phyloP scores from a whole-genome alignment of 2,329 filamentous ascomycete genomes.

The Ustulina deusta region DNA sequence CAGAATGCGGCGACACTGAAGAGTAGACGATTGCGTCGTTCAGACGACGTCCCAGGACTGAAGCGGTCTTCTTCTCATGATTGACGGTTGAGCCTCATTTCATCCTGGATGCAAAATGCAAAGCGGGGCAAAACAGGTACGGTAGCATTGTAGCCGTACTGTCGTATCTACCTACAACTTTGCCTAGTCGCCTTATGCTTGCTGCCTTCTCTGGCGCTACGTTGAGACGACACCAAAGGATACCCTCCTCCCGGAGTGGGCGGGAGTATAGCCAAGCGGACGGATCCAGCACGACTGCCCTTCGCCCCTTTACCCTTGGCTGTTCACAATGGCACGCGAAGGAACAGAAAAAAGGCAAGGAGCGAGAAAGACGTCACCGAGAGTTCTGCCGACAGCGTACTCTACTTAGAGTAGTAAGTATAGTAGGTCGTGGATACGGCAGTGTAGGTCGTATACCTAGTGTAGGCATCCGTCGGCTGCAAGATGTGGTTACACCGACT shows the following conservation, averaged over 20 bases:
- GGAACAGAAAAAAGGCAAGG: background rate
- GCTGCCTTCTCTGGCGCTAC: slow-evolving; percentile 18
- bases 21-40: slow-evolving; percentile 12
- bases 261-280: slow-evolving; percentile 20
- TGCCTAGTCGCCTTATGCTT: slow-evolving; percentile 24
- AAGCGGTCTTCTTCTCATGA: background rate
- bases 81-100: slow-evolving; percentile 30
- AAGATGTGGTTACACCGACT: slow-evolving; percentile 40
- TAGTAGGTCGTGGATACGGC: background rate
- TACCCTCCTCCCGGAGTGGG: slow-evolving; percentile 10
- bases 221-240: slow-evolving; percentile 24
- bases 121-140: slow-evolving; percentile 23
- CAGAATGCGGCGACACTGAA: slow-evolving; percentile 31
- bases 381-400: slow-evolving; percentile 21
- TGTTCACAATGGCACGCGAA: background rate
- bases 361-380: slow-evolving; percentile 23
- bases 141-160: slow-evolving; percentile 15
- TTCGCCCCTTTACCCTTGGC: background rate
- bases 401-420: background rate
- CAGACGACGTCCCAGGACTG: slow-evolving; percentile 17
- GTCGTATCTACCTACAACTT: slow-evolving; percentile 15
- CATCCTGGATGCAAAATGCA: slow-evolving; percentile 25
- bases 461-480: slow-evolving; percentile 29
- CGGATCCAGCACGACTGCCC: slow-evolving; percentile 11
- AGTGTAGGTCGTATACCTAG: slow-evolving; percentile 1